Evolutionary conservation across 169 alveolate genomes (phyloP).

Genomic region (Eimeria zaria): DNA sequence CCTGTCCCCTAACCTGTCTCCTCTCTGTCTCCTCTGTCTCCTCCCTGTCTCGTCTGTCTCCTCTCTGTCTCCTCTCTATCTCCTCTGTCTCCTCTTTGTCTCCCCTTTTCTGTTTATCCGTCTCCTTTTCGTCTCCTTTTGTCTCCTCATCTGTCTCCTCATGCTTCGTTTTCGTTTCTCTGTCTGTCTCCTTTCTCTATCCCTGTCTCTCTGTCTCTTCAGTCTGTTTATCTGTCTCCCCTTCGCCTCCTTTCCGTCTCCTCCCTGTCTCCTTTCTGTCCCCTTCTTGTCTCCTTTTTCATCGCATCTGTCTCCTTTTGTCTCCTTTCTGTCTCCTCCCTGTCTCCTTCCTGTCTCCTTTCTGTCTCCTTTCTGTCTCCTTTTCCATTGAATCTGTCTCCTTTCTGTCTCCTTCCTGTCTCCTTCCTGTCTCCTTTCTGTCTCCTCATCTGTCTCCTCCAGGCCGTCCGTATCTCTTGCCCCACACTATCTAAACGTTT

Average conservation of each 20-base stretch:
- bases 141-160: too few relatives aligned
- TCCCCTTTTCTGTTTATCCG: too few relatives aligned
- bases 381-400: not conserved
- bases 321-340: not conserved
- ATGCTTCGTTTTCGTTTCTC: not conserved
- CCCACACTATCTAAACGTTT: slow-evolving; percentile 79
- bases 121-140: not conserved
- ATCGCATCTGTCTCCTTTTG: not conserved
- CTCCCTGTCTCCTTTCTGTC: not conserved
- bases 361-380: not conserved
- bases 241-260: not conserved
- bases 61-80: slow-evolving; percentile 33
- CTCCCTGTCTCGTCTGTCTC: too few relatives aligned
- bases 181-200: slow-evolving; percentile 6
- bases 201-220: slow-evolving; percentile 21
- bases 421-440: not conserved
- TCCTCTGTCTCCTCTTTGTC: slow-evolving; percentile 12
- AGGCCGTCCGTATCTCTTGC: slow-evolving; percentile 78
- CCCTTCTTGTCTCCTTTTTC: not conserved
- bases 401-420: not conserved
- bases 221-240: slow-evolving; percentile 4
- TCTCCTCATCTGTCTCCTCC: slow-evolving; percentile 2
- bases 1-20: not conserved
- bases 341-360: not conserved
- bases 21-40: too few relatives aligned